phyloP scores from a whole-genome alignment of 305 asterid species.

The Fraxinus paxiana region DNA sequence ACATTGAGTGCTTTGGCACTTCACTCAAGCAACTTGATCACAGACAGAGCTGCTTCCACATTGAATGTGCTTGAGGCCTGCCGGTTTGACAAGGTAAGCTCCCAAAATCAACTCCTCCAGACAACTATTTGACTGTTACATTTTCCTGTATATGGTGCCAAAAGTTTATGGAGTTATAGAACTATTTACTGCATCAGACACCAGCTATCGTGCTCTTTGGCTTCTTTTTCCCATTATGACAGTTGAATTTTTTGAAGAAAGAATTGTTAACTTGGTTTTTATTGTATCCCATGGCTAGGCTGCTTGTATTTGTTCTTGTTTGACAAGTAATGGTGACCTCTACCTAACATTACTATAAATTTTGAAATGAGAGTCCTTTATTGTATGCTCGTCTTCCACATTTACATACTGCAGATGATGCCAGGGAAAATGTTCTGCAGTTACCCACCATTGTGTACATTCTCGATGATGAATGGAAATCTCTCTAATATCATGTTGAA shows the following conservation, averaged over 20 bases:
- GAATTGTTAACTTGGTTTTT: not conserved
- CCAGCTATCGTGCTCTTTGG: constrained; percentile 6
- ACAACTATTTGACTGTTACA: not conserved
- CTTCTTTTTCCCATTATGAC: not conserved
- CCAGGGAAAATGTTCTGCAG: not conserved
- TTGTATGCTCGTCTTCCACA: not conserved
- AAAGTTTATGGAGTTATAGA: not conserved
- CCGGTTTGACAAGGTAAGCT: constrained; percentile 86
- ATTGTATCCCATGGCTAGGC: not conserved
- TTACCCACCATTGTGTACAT: not conserved
- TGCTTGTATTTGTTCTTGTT: constrained; percentile 10
- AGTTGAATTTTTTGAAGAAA: constrained; percentile 16
- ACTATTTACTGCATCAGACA: constrained; percentile 11
- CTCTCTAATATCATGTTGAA: not conserved
- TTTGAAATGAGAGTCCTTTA: not conserved
- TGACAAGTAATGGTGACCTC: not conserved
- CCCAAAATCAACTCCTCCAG: constrained; percentile 12
- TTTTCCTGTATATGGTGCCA: not conserved
- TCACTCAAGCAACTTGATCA: constrained; percentile 57
- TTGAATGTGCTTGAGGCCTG: constrained; percentile 75
- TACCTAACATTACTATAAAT: not conserved
- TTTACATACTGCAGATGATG: not conserved
- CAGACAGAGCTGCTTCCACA: constrained; percentile 65
- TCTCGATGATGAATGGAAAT: not conserved
- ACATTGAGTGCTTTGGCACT: constrained; percentile 60